Evolutionary conservation across 305 asterid genomes (phyloP), one percentile per base, ranked within the genome.

Genomic region (Withania somnifera): DNA sequence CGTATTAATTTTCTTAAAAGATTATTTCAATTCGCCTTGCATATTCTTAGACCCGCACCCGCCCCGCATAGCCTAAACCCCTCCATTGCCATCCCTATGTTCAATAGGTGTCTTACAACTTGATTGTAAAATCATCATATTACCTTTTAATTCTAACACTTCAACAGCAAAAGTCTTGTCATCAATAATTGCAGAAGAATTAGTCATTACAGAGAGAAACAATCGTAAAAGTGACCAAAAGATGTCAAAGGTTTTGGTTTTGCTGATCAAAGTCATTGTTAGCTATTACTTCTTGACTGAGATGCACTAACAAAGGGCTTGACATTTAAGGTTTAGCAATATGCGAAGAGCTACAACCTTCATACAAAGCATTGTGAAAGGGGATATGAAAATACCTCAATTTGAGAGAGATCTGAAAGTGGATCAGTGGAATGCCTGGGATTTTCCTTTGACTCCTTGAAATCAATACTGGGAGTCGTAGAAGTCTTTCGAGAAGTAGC

Each of bases 361-460:
- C 54, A 67, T 63, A 56, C 2, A 19, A 20, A 68, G 60, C 60
- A 60, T 11, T 19, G 7, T 5, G 15, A 20, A 60, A 10, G 81
- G 61, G 68, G 67, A 40, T 19, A 77, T 9, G 63, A 40, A 54
- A 56, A 67, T 89, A 91, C 98, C 98, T 92, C 97, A 63, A 93
- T 93, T 81, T 88, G 90, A 69, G 98, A 90, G 82, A 93, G 91
- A 88, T 93, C 94, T 24, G 95, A 86, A 56, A 93, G 87, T 80
- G 93, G 84, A 86, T 88, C 96, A 57, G 64, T 81, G 17, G 93
- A 83, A 68, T 58, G 83, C 80, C 81, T 84, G 60, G 94, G 76
- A 83, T 82, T 86, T 79, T 89, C 97, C 60, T 86, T 83, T 63
- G 88, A 76, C 51, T 71, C 94, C 82, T 88, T 85, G 30, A 57